These are phyloP conservation scores for Candida ipomoeae DNA, from an alignment of 805 yeast species.

Conservation along the genomic window DNA sequence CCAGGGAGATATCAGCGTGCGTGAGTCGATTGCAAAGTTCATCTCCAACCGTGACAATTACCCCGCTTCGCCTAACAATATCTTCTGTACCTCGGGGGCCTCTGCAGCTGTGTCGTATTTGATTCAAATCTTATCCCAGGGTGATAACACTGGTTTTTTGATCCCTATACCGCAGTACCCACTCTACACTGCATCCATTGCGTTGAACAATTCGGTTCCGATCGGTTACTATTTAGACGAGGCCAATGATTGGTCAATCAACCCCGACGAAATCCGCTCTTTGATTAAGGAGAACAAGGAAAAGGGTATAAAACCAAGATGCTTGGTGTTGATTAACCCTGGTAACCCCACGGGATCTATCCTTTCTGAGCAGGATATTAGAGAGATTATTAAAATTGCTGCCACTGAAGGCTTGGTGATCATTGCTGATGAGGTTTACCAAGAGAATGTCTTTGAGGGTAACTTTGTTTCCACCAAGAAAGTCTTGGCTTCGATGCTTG, in stretches of 20 bases:
- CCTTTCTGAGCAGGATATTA: constrained; percentile 60
- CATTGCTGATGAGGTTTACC: constrained; percentile 97
- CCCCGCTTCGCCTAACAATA: constrained; percentile 59
- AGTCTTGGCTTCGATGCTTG: constrained; percentile 63
- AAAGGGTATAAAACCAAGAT: constrained; percentile 61
- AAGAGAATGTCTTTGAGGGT: constrained; percentile 82
- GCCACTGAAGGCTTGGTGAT: constrained; percentile 81
- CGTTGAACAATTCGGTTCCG: constrained; percentile 76
- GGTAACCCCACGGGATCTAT: constrained; percentile 98
- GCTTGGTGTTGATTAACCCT: constrained; percentile 92
- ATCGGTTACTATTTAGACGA: constrained; percentile 87
- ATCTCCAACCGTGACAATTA: constrained; percentile 74
- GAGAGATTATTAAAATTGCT: constrained; percentile 69
- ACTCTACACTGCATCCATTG: constrained; percentile 88
- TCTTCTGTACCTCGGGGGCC: constrained; percentile 90
- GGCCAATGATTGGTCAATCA: constrained; percentile 76
- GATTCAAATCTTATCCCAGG: constrained; percentile 63
- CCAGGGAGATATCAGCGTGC: constrained; percentile 72
- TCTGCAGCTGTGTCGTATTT: constrained; percentile 87
- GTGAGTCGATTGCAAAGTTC: constrained; percentile 78
- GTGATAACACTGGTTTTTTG: constrained; percentile 68
- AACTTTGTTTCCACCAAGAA: constrained; percentile 82
- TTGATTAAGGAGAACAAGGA: constrained; percentile 46
- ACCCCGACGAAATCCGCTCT: constrained; percentile 57
- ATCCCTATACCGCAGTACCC: constrained; percentile 99